A percentile compares a stretch with the other conserved stretches of the same genome.
phyloP scores from a whole-genome alignment of 192 early-diverging fungal species.

The Fimicolochytrium jonesii region DNA sequence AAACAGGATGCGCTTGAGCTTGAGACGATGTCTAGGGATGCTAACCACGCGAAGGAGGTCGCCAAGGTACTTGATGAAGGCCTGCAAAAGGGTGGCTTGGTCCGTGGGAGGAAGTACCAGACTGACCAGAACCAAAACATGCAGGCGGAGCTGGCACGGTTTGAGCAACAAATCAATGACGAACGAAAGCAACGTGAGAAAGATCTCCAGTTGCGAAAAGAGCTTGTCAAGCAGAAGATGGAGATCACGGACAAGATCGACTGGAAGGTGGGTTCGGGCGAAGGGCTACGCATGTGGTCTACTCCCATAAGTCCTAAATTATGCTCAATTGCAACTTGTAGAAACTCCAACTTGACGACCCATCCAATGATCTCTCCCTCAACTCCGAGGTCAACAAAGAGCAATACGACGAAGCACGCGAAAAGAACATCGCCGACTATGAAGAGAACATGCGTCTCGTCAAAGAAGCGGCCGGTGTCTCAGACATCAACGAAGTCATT shows the following conservation, averaged over 20 bases:
- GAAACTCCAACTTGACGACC: constrained; percentile 45
- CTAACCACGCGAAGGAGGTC: constrained; percentile 60
- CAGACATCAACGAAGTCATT: constrained; percentile 56
- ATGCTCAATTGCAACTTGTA: not conserved
- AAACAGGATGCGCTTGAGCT: constrained; percentile 54
- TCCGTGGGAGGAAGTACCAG: constrained; percentile 14
- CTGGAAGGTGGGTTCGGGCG: constrained; percentile 35
- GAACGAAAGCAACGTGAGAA: constrained; percentile 57
- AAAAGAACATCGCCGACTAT: constrained; percentile 50
- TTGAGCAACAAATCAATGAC: constrained; percentile 61
- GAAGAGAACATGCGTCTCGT: constrained; percentile 61
- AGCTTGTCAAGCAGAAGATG: constrained; percentile 58
- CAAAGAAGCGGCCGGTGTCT: constrained; percentile 61
- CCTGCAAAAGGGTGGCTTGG: constrained; percentile 24
- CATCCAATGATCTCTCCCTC: constrained; percentile 23
- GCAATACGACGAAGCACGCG: constrained; percentile 52
- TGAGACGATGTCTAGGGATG: constrained; percentile 58
- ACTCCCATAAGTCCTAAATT: not conserved
- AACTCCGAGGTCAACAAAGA: constrained; percentile 35
- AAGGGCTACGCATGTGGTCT: constrained; percentile 8
- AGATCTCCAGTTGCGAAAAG: constrained; percentile 46
- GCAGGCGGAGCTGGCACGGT: constrained; percentile 48
- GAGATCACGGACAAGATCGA: constrained; percentile 54
- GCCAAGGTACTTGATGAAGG: constrained; percentile 34
- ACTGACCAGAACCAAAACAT: not conserved